Evolutionary conservation across 306 rosid species (phyloP).

Genomic region (Dalbergia cochinchinensis): DNA sequence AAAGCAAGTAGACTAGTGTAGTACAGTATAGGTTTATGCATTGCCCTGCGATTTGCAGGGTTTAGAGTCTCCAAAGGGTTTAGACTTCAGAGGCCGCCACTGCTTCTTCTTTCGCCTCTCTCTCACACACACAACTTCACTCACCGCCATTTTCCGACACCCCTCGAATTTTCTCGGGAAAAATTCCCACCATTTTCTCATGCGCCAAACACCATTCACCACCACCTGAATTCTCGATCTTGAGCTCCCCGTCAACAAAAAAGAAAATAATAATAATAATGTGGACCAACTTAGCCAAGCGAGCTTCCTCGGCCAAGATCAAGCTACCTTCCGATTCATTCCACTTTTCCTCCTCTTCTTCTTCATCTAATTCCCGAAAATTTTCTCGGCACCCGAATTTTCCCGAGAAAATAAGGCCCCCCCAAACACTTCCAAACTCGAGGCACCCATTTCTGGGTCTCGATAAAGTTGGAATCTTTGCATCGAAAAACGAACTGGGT

Average conservation of each 20-base stretch:
- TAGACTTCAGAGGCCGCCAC: slow-evolving; percentile 77
- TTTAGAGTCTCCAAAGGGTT: slow-evolving; percentile 43
- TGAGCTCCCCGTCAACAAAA: slow-evolving; percentile 12
- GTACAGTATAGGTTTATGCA: too few species aligned
- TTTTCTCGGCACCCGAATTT: slow-evolving; percentile 34
- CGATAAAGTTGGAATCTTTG: slow-evolving; percentile 28
- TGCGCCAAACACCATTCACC: slow-evolving; percentile 35
- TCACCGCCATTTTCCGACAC: background rate
- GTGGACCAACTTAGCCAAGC: slow-evolving; percentile 71
- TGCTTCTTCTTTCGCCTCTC: background rate
- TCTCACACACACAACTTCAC: background rate
- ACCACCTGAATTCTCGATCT: slow-evolving; percentile 10
- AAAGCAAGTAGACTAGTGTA: too few species aligned
- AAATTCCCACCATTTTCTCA: slow-evolving; percentile 1
- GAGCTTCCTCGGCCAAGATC: slow-evolving; percentile 55
- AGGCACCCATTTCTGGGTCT: slow-evolving; percentile 33
- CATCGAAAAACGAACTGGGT: slow-evolving; percentile 43
- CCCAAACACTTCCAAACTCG: background rate
- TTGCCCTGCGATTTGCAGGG: slow-evolving; percentile 48
- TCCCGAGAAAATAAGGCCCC: slow-evolving; percentile 43
- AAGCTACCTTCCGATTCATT: slow-evolving; percentile 38
- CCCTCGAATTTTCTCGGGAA: slow-evolving; percentile 21
- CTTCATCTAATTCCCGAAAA: slow-evolving; percentile 29
- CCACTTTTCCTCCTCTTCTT: background rate
- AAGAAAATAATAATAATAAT: too few species aligned